Percentiles rank a stretch among this genome's conserved stretches.
phyloP scores from a whole-genome alignment of 2,329 filamentous ascomycete species.

The Myriosclerotinia scirpicola region DNA sequence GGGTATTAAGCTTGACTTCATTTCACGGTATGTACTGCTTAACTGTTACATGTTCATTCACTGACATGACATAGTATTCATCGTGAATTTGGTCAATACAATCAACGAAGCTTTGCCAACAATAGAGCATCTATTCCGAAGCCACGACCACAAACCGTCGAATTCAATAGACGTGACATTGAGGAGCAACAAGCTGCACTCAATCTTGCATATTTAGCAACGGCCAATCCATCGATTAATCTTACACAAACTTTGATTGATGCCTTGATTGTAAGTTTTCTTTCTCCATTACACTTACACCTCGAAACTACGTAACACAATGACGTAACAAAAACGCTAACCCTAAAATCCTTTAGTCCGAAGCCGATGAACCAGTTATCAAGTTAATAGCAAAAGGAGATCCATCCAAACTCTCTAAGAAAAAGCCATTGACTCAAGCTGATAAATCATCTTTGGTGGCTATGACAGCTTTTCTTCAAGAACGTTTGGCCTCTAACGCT shows the following conservation, averaged over 20 bases:
- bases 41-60: not conserved
- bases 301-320: not conserved
- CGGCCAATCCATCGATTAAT: slow-evolving; percentile 48
- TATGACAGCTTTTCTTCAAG: slow-evolving; percentile 31
- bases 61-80: slow-evolving; percentile 23
- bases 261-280: slow-evolving; percentile 60
- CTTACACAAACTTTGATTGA: slow-evolving; percentile 52
- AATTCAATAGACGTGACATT: slow-evolving; percentile 40
- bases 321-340: slow-evolving; percentile 25
- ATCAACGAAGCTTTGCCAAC: slow-evolving; percentile 19
- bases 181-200: slow-evolving; percentile 66
- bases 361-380: slow-evolving; percentile 47
- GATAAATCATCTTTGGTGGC: slow-evolving; percentile 30
- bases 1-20: slow-evolving; percentile 71
- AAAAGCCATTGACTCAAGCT: slow-evolving; percentile 20
- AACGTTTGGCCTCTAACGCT: slow-evolving; percentile 23
- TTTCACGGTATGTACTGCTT: slow-evolving; percentile 54
- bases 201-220: slow-evolving; percentile 58
- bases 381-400: slow-evolving; percentile 41
- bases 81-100: slow-evolving; percentile 25
- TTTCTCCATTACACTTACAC: not conserved
- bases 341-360: slow-evolving; percentile 40
- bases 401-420: slow-evolving; percentile 26
- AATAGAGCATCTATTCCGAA: slow-evolving; percentile 26
- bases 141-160: slow-evolving; percentile 6